phyloP scores from a whole-genome alignment of 768 basidiomycete species.

The Dioszegia hungarica region DNA sequence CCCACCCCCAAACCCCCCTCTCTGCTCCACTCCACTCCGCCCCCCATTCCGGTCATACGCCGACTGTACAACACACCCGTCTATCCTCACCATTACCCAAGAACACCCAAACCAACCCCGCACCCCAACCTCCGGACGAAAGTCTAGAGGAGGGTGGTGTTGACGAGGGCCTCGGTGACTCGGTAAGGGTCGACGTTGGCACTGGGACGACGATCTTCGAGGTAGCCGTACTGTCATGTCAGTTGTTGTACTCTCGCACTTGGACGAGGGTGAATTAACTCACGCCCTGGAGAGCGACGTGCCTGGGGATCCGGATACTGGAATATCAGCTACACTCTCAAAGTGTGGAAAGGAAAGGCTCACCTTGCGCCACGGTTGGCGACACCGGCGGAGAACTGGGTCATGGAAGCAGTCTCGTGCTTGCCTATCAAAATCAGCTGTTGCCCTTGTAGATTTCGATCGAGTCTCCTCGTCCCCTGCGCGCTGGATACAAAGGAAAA shows the following conservation, averaged over 20 bases:
- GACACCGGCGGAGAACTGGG: slow-evolving; percentile 84
- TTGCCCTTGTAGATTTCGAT: too few relatives aligned
- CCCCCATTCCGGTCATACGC: too few relatives aligned
- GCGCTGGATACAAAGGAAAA: neutral
- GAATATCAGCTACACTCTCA: neutral
- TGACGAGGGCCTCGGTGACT: slow-evolving; percentile 62
- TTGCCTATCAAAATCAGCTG: slow-evolving; percentile 56
- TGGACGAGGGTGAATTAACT: neutral
- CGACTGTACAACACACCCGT: too few relatives aligned
- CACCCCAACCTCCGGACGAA: too few relatives aligned
- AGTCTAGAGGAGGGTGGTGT: slow-evolving; percentile 62
- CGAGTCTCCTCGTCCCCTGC: too few relatives aligned
- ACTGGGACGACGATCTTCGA: slow-evolving; percentile 94
- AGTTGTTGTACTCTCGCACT: neutral
- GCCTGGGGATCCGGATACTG: slow-evolving; percentile 64
- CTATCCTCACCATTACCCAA: too few relatives aligned
- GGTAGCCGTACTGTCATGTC: slow-evolving; percentile 67
- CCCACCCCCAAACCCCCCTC: too few relatives aligned
- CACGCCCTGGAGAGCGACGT: slow-evolving; percentile 77
- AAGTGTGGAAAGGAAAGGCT: slow-evolving; percentile 49
- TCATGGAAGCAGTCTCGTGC: slow-evolving; percentile 96
- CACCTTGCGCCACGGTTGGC: slow-evolving; percentile 82
- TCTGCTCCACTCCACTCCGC: too few relatives aligned
- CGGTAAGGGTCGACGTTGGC: slow-evolving; percentile 99
- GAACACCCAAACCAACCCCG: too few relatives aligned